phyloP scores from a whole-genome alignment of 768 basidiomycete species.

The Ramaria sp. region DNA sequence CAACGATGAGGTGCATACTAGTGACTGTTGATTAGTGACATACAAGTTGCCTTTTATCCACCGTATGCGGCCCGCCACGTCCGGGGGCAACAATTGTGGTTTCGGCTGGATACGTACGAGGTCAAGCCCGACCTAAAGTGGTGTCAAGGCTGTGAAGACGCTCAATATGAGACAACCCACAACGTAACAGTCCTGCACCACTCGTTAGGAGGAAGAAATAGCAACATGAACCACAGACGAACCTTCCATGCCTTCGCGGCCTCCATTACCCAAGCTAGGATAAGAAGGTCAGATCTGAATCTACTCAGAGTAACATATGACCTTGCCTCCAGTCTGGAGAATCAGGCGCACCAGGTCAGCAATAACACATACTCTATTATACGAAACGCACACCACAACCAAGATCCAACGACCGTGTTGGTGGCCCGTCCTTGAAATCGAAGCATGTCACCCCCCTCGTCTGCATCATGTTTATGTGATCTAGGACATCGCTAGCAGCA shows the following conservation, averaged over 20 bases:
- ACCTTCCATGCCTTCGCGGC: slow-evolving; percentile 65
- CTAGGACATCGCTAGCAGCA: slow-evolving; percentile 13
- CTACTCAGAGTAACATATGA: background rate
- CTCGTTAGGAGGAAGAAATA: background rate
- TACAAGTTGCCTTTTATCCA: slow-evolving; percentile 79
- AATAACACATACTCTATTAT: background rate
- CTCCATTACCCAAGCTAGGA: slow-evolving; percentile 51
- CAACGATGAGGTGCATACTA: background rate
- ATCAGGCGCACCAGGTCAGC: slow-evolving; percentile 21
- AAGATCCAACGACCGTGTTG: slow-evolving; percentile 50
- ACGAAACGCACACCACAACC: slow-evolving; percentile 56
- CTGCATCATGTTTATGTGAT: slow-evolving; percentile 29
- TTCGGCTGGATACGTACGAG: slow-evolving; percentile 67
- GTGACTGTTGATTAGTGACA: slow-evolving; percentile 12
- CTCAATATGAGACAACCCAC: background rate
- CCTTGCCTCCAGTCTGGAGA: slow-evolving; percentile 7
- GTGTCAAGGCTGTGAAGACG: background rate
- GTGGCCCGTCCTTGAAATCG: slow-evolving; percentile 38
- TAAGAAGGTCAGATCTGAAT: background rate
- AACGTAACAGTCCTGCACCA: slow-evolving; percentile 1
- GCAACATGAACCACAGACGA: slow-evolving; percentile 17
- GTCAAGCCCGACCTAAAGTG: slow-evolving; percentile 62
- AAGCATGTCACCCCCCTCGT: slow-evolving; percentile 50
- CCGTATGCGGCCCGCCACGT: slow-evolving; percentile 45
- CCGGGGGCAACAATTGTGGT: slow-evolving; percentile 36